A percentile compares a stretch with the other conserved stretches of the same genome.
Conservation (phyloP, 2,329 filamentous ascomycete species). For the Cercospora canescens region DNA sequence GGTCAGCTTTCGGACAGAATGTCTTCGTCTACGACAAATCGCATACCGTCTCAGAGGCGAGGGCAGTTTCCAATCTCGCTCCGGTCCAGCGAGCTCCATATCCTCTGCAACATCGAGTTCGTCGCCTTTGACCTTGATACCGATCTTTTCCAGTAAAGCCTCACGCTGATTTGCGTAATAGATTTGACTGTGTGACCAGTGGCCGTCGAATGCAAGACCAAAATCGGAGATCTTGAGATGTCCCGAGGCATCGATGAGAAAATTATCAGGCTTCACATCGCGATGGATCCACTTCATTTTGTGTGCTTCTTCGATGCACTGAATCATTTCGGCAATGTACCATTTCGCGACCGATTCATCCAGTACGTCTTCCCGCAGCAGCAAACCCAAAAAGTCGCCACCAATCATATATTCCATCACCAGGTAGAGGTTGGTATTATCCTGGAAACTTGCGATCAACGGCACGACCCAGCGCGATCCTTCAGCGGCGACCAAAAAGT, state of each 20-base stretch:
- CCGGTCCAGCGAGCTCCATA: neutral
- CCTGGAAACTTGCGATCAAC: constrained; percentile 85
- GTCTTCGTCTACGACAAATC: constrained; percentile 27
- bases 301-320: constrained; percentile 92
- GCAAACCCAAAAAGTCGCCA: constrained; percentile 84
- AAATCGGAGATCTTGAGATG: constrained; percentile 97
- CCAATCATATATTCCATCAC: constrained; percentile 99
- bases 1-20: neutral
- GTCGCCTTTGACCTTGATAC: constrained; percentile 73
- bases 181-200: constrained; percentile 86
- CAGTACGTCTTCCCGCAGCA: constrained; percentile 82
- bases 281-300: constrained; percentile 87
- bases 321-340: constrained; percentile 93
- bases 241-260: constrained; percentile 82
- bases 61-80: constrained; percentile 1
- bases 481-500: constrained; percentile 86
- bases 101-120: constrained; percentile 63
- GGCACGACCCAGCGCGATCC: constrained; percentile 90
- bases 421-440: constrained; percentile 79
- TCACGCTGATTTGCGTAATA: constrained; percentile 87
- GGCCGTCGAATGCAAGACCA: constrained; percentile 89
- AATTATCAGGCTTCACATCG: constrained; percentile 97
- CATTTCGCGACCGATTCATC: constrained; percentile 77
- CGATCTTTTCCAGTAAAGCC: constrained; percentile 72
- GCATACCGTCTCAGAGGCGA: neutral